Evolutionary conservation across 140 eudicot genomes (phyloP).

Genomic region (Stevia rebaudiana): DNA sequence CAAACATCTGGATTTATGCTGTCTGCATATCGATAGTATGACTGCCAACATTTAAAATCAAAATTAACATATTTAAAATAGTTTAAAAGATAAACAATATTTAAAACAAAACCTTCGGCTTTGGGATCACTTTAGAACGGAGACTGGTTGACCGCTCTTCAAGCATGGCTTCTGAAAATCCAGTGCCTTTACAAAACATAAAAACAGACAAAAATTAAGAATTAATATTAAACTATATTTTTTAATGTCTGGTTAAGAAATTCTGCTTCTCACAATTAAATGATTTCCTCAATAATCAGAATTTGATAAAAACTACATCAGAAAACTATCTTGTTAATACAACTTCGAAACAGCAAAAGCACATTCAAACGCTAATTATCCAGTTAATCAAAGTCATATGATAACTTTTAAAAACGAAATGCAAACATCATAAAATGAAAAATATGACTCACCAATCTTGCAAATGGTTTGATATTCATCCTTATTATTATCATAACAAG

Average conservation of each 20-base stretch:
- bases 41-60: constrained; percentile 37
- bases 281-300: neutral
- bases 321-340: neutral
- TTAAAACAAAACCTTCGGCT: constrained; percentile 58
- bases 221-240: neutral
- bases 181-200: constrained; percentile 52
- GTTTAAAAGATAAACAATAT: neutral
- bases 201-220: neutral
- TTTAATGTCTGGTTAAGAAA: neutral
- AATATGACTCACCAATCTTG: constrained; percentile 56
- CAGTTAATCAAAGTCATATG: neutral
- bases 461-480: constrained; percentile 94
- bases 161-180: constrained; percentile 78
- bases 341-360: neutral
- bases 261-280: neutral
- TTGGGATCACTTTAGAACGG: constrained; percentile 75
- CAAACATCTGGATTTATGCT: constrained; percentile 74
- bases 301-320: neutral
- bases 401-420: neutral
- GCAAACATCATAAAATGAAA: neutral
- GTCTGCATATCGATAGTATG: constrained; percentile 71
- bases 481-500: constrained; percentile 74
- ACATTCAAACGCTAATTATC: neutral
- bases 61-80: constrained; percentile 12
- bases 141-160: constrained; percentile 83